These are phyloP conservation scores for Rhizopogon vulgaris DNA, from an alignment of 768 basidiomycete species.

Conservation along the genomic window DNA sequence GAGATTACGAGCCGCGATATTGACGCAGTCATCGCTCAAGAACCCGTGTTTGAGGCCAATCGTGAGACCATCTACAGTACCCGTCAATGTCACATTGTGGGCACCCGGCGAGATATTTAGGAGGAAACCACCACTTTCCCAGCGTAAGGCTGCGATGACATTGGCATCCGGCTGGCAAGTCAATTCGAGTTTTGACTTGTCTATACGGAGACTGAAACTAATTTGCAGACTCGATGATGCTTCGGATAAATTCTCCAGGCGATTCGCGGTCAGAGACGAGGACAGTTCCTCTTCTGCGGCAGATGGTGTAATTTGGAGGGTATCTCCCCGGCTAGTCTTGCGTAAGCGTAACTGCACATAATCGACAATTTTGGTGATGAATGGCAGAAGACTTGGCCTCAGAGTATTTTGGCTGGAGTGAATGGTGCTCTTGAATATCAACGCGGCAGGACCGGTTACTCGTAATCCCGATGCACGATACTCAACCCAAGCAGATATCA, in stretches of 20 bases:
- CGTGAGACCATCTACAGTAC: slow-evolving; percentile 75
- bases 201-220: slow-evolving; percentile 85
- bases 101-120: slow-evolving; percentile 71
- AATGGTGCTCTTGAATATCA: slow-evolving; percentile 83
- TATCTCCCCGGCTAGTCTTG: slow-evolving; percentile 30
- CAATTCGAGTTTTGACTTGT: slow-evolving; percentile 79
- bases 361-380: slow-evolving; percentile 70
- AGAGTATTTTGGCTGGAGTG: slow-evolving; percentile 86
- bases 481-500: slow-evolving; percentile 78
- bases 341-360: slow-evolving; percentile 69
- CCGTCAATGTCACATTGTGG: slow-evolving; percentile 66
- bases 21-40: slow-evolving; percentile 76
- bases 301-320: slow-evolving; percentile 11
- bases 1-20: slow-evolving; percentile 76
- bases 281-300: slow-evolving; percentile 6
- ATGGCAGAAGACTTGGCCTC: slow-evolving; percentile 76
- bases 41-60: slow-evolving; percentile 81
- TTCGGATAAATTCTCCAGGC: slow-evolving; percentile 11
- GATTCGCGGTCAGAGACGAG: slow-evolving; percentile 14
- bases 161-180: slow-evolving; percentile 91
- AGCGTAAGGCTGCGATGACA: slow-evolving; percentile 81
- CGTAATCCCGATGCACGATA: slow-evolving; percentile 54
- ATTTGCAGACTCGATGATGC: slow-evolving; percentile 54
- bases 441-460: slow-evolving; percentile 44
- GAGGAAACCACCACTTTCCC: slow-evolving; percentile 93